These are phyloP conservation scores for Apiospora saccharicola DNA, from an alignment of 2,329 filamentous ascomycete species.

Conservation along the genomic window DNA sequence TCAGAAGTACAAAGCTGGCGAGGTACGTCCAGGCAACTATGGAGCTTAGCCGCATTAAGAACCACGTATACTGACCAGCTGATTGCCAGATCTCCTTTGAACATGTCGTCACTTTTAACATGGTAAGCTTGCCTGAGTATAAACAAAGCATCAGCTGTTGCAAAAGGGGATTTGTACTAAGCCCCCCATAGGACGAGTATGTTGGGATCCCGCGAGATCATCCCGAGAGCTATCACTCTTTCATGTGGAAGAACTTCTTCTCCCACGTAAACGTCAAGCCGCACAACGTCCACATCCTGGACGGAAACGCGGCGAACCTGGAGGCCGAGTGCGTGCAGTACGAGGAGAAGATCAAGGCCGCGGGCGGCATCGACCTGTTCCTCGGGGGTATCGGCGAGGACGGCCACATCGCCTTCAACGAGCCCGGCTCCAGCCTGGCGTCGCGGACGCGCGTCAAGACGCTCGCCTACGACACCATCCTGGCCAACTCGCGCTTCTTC, in stretches of 20 bases:
- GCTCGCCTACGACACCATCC: conserved; percentile 83
- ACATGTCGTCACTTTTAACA: conserved; percentile 91
- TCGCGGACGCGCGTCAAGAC: conserved; percentile 87
- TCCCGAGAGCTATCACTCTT: conserved; percentile 86
- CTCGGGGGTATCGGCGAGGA: conserved; percentile 86
- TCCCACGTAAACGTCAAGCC: conserved; percentile 83
- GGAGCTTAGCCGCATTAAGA: not conserved
- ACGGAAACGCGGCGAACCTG: conserved; percentile 80
- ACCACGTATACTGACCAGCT: not conserved
- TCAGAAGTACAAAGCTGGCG: conserved; percentile 71
- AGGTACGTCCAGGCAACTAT: conserved; percentile 43
- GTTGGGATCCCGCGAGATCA: conserved; percentile 84
- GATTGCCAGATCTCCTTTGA: conserved; percentile 75
- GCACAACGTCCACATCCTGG: conserved; percentile 82
- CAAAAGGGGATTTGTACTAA: conserved; percentile 1
- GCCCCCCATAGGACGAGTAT: conserved; percentile 74
- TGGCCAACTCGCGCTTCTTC: conserved; percentile 88
- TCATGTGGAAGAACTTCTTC: conserved; percentile 95
- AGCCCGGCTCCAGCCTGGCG: conserved; percentile 80
- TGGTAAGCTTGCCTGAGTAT: conserved; percentile 61
- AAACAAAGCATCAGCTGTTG: conserved; percentile 28
- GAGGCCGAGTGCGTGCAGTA: conserved; percentile 81
- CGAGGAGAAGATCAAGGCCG: conserved; percentile 77
- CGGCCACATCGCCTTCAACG: conserved; percentile 91
- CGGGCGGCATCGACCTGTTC: conserved; percentile 85